Percentiles rank a stretch among this genome's conserved stretches.
phyloP scores from a whole-genome alignment of 768 basidiomycete species.

The Holtermanniella nyarrowii region DNA sequence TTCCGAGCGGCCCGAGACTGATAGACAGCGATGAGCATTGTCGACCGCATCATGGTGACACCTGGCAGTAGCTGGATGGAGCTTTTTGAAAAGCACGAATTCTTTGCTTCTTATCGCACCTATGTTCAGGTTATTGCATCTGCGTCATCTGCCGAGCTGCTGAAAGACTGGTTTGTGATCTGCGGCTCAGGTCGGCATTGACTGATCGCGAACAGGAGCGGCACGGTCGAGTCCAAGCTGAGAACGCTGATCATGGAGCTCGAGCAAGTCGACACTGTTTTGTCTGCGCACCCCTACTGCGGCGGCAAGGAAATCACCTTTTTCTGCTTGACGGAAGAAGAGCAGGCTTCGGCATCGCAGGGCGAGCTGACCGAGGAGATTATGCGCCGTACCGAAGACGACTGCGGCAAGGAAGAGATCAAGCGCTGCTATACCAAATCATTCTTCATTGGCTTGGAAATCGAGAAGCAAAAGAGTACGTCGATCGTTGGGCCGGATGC shows the following conservation, averaged over 20 bases:
- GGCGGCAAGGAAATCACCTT: slow-evolving; percentile 84
- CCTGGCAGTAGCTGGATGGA: slow-evolving; percentile 72
- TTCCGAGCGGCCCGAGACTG: neutral
- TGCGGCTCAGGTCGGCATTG: neutral
- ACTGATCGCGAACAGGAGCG: slow-evolving; percentile 50
- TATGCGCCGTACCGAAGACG: slow-evolving; percentile 52
- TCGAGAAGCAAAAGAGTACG: slow-evolving; percentile 82
- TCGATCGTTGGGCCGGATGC: slow-evolving; percentile 20
- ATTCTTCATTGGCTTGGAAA: slow-evolving; percentile 89
- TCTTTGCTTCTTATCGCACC: slow-evolving; percentile 92
- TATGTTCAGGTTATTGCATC: slow-evolving; percentile 94
- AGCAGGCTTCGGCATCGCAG: slow-evolving; percentile 76
- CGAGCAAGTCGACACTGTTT: slow-evolving; percentile 85
- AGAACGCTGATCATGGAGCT: slow-evolving; percentile 96
- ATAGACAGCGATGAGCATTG: slow-evolving; percentile 70
- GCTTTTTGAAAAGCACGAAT: slow-evolving; percentile 89
- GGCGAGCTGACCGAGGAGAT: slow-evolving; percentile 71
- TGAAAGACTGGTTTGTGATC: slow-evolving; percentile 74
- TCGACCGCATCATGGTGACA: slow-evolving; percentile 79
- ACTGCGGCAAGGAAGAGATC: slow-evolving; percentile 50
- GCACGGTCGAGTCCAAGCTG: slow-evolving; percentile 95
- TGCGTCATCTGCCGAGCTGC: slow-evolving; percentile 67
- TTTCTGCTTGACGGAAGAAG: slow-evolving; percentile 73
- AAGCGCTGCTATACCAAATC: slow-evolving; percentile 87
- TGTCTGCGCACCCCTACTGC: slow-evolving; percentile 86